These are phyloP conservation scores for Conoideocrella luteorostrata DNA, from an alignment of 2,329 filamentous ascomycete genomes.

Conservation along the genomic window DNA sequence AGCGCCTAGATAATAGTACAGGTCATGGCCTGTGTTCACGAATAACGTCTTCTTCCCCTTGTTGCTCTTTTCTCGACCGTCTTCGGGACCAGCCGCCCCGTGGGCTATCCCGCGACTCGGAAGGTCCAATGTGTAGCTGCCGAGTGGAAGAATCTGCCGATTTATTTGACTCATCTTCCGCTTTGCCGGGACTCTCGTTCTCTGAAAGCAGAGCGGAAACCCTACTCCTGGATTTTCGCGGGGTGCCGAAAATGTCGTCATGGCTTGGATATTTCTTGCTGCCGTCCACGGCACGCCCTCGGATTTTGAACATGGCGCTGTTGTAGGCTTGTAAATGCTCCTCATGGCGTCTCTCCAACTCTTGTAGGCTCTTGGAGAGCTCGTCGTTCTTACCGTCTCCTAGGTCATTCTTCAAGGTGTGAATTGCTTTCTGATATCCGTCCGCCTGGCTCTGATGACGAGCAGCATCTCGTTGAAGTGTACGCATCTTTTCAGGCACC, in stretches of 20 bases:
- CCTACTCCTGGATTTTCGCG: conserved; percentile 13
- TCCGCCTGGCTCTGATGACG: conserved; percentile 25
- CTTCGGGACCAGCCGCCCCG: background rate
- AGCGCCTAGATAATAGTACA: too few species aligned
- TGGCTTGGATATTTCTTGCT: conserved; percentile 23
- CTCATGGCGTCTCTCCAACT: conserved; percentile 17
- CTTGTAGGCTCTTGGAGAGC: conserved; percentile 7
- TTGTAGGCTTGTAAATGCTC: conserved; percentile 21
- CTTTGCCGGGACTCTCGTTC: background rate
- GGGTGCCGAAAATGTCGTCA: conserved; percentile 21
- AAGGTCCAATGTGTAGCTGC: too few species aligned
- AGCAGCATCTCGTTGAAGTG: conserved; percentile 20
- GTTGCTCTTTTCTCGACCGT: background rate
- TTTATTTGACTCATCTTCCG: background rate
- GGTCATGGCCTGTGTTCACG: too few species aligned
- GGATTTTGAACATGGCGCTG: conserved; percentile 20
- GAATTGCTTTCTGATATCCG: conserved; percentile 18
- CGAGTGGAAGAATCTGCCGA: too few species aligned
- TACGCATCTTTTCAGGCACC: conserved; percentile 17
- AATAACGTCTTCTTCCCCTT: too few species aligned
- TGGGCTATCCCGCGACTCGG: background rate
- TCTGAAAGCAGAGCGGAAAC: conserved; percentile 5
- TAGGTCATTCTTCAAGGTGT: conserved; percentile 17
- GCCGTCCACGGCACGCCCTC: conserved; percentile 19
- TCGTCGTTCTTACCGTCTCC: background rate